Percentiles rank a stretch among this genome's conserved stretches.
phyloP scores from a whole-genome alignment of 352 stramenopile species.

The Pythium volutum region DNA sequence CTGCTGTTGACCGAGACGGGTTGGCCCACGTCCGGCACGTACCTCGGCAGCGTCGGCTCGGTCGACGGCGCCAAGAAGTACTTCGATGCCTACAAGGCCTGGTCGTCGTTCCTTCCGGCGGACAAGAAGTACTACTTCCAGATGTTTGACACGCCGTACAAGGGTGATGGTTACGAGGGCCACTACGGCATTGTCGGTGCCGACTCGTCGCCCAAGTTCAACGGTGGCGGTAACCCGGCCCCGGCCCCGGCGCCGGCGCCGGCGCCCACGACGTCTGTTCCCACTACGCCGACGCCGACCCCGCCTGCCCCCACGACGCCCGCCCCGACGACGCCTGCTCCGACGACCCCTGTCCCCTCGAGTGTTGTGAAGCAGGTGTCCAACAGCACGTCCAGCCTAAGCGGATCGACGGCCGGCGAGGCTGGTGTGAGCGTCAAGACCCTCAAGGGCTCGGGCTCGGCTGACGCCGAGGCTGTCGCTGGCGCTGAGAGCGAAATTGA shows the following conservation, averaged over 20 bases:
- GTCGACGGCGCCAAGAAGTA: conserved; percentile 37
- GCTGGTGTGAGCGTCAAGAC: not conserved
- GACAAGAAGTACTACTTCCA: conserved; percentile 74
- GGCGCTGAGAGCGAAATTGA: not conserved
- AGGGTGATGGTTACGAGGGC: conserved; percentile 40
- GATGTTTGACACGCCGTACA: conserved; percentile 64
- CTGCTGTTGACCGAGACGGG: conserved; percentile 59
- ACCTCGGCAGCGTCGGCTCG: conserved; percentile 42
- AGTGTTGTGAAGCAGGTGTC: not conserved
- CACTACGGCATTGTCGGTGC: conserved; percentile 48
- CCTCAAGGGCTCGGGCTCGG: conserved; percentile 14
- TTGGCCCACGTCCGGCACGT: conserved; percentile 46
- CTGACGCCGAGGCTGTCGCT: conserved; percentile 3
- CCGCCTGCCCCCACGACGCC: conserved; percentile 16
- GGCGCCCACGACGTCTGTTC: conserved; percentile 1
- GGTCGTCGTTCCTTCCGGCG: conserved; percentile 40
- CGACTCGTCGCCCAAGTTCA: conserved; percentile 54
- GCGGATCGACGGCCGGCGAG: conserved; percentile 13
- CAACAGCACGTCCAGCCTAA: conserved; percentile 15
- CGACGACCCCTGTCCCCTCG: conserved; percentile 1
- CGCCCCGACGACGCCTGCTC: conserved; percentile 24
- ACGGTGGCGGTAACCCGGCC: conserved; percentile 17
- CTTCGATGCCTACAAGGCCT: conserved; percentile 60
- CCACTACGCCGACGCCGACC: conserved; percentile 24
- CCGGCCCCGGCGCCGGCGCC: conserved; percentile 19